phyloP scores from a whole-genome alignment of 805 yeast species.

The Candida maltosa region DNA sequence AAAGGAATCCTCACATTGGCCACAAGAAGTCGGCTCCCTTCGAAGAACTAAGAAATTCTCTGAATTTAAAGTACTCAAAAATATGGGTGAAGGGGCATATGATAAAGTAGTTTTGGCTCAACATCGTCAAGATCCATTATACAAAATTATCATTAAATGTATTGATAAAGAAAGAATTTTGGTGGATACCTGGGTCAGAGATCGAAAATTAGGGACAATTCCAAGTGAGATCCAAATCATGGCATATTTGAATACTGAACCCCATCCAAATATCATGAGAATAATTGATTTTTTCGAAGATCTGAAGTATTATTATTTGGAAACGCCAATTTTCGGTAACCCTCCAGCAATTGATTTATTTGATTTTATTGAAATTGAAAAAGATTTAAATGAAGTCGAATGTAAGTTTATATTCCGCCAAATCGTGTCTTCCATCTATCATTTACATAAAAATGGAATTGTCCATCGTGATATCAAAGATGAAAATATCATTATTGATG shows the following conservation, averaged over 20 bases:
- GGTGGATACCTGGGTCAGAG: conserved; percentile 97
- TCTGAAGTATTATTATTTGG: conserved; percentile 82
- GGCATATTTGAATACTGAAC: conserved; percentile 71
- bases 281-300: conserved; percentile 93
- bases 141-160: conserved; percentile 78
- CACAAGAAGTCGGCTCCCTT: conserved; percentile 53
- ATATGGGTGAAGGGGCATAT: conserved; percentile 95
- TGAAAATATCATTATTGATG: conserved; percentile 87
- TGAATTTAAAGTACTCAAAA: conserved; percentile 69
- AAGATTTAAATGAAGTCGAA: conserved; percentile 76
- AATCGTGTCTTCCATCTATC: conserved; percentile 72
- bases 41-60: conserved; percentile 68
- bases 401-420: conserved; percentile 77
- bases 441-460: conserved; percentile 80
- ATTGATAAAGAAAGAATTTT: conserved; percentile 89
- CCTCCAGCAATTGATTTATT: conserved; percentile 92
- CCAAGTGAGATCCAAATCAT: conserved; percentile 95
- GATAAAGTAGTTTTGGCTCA: conserved; percentile 86
- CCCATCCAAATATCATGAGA: conserved; percentile 85
- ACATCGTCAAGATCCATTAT: conserved; percentile 58
- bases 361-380: conserved; percentile 84
- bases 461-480: conserved; percentile 95
- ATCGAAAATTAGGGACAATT: conserved; percentile 83
- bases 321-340: conserved; percentile 84
- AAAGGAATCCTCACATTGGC: conserved; percentile 43